Base-by-base conservation (phyloP, 2,329 filamentous ascomycete species). In the Colletotrichum orbiculare region DNA sequence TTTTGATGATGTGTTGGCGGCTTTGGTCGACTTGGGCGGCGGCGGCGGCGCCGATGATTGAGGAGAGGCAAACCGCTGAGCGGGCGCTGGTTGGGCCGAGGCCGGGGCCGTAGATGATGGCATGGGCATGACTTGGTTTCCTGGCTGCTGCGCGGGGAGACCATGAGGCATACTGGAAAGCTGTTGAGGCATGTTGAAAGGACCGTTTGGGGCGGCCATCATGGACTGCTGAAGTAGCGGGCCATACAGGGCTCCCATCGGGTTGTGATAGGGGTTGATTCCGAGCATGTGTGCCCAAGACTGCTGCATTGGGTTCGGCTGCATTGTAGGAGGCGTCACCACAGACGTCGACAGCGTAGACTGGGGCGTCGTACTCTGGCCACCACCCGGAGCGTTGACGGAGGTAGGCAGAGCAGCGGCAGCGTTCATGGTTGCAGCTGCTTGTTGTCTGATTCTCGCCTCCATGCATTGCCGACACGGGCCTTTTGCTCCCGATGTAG, bases 391-490 rank as follows among this genome's bases (percentile, higher is more conserved):
- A 9, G 42, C 33, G 4, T 39, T 54, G 4, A 17, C 12, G 10
- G 10, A 25, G 8, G 54, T 15, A 13, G 46, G 13, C n/a, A 67
- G 13, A 12, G 13, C 43, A 15, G 41, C 37, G 10, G 49, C 49
- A 13, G 49, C 41, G 8, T n/a, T 52, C 34, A 66, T 46, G 33
- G 17, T 49, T 6, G 64, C 65, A 17, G 65, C 66, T 25, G 66
- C 66, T 43, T 67, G 63, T 33, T 60, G 58, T 37, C 66, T 50
- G 15, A 68, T 35, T 37, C 60, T 60, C 8, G 59, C 66, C 45
- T 68, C 58, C 37, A 68, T 12, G 43, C 66, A 68, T 33, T 68
- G 54, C 13, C 58, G 54, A 53, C 66, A 68, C 12, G 66, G 64
- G 3, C 37, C 58, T 13, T 68, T 67, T 9, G 46, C 47, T 43